Evolutionary conservation across 768 basidiomycete species (phyloP), one percentile per base, ranked within the genome.

Genomic region (Sarcodon aspratus): DNA sequence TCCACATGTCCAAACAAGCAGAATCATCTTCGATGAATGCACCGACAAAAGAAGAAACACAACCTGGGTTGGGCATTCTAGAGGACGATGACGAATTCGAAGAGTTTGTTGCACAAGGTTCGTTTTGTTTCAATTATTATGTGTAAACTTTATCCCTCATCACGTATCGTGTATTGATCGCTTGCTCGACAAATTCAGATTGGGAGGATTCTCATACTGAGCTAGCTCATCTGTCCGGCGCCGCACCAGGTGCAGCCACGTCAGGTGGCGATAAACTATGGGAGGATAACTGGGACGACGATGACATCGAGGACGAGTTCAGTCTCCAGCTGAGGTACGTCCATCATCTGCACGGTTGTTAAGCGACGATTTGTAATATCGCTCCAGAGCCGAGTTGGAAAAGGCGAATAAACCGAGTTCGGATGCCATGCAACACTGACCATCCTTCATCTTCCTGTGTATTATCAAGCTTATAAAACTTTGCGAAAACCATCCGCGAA

Each of bases 231-330:
- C 68, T 91, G 42, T 79, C 77, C 37, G 83, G 84, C 15, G 74
- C 80, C 2, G 77, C 81, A 4, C 82, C 85, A 2, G 85, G 85
- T 3, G 79, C 73, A 10, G 87, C 83, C 3, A 82, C 80, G 57
- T 84, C 84, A 33, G 83, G 83, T 37, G 86, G 87, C 13, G 83
- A 96, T 65, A 89, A 92, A 59, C 70, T 99, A 9, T 99, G 96
- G 96, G 96, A 99, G 71, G 96, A 98, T 57, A 97, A 97, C 63
- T 99, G 96, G 96, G 96, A 99, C 59, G 96, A 99, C 58, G 96
- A 99, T 67, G 95, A 98, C 66, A 82, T 96, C 52, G 95, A 95
- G 63, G 94, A 97, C 57, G 92, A 96, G 55, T 99, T 99, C 62
- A 93, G 90, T 58, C 82, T 88, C 47, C 92, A 96, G 66, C 70